Evolutionary conservation across 768 basidiomycete species (phyloP), one percentile per base, ranked within the genome.

Genomic region (Suillus bovinus): DNA sequence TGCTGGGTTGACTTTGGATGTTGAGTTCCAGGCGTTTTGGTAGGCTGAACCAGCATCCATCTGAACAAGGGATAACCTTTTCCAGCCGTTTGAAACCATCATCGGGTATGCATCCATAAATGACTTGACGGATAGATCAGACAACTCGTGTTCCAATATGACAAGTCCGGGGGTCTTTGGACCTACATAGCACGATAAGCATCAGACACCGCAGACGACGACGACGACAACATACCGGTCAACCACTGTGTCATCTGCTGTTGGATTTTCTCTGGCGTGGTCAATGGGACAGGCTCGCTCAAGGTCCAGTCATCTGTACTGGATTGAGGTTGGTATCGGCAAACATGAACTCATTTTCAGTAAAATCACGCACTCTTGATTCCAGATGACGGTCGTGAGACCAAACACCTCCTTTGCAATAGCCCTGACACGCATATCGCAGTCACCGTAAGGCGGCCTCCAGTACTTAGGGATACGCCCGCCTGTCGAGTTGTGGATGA

Each of bases 331-430:
- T 41, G 57, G 60, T 31, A 61, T 38, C 50, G 57, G 61, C 31
- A 60, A 29, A n/a, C 36, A 27, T 27, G 24, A 49, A 61, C 17
- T 14, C 49, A 36, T 50, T 10, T 55, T 41, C 5, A 14, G 24
- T 27, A 65, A 24, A 54, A 22, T 2, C 8, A 64, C 84, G 59
- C 76, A 92, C 90, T 96, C 95, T 63, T 87, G 84, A 75, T 96
- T 95, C 96, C 96, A 98, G 66, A 93, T 76, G 60, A 96, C 84
- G n/a, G 91, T 90, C 24, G 81, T 81, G 65, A 98, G 74, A 29
- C 91, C 93, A 71, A 97, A 95, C 36, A 95, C 88, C 71, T 93
- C 87, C 70, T 83, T 80, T 29, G 95, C 96, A 69, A 99, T 92
- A 4, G 94, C 87, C 41, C 85, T 80, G 36, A 96, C 91, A 54